Evolutionary conservation across 441 rosid species (phyloP).

Genomic region (Populus trichocarpa): DNA sequence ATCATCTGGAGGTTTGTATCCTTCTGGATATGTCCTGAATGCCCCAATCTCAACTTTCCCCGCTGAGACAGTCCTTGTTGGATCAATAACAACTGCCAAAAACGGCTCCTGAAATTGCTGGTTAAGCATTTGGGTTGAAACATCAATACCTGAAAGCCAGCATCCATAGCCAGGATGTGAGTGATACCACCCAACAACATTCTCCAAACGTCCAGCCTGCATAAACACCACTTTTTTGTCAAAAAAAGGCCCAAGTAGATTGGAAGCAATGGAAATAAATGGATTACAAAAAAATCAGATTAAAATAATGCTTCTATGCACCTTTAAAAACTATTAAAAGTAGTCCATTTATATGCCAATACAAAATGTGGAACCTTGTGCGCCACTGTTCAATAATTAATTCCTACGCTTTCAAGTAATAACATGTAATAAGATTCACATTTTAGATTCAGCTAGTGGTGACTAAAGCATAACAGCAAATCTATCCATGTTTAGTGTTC

Average conservation of each 20-base stretch:
- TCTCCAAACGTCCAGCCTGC: conserved; percentile 93
- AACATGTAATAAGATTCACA: too few relatives aligned
- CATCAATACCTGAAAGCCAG: conserved; percentile 99
- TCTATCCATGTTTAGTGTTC: not conserved
- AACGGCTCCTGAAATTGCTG: conserved; percentile 97
- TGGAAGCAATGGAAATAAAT: not conserved
- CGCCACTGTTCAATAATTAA: not conserved
- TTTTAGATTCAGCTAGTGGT: not conserved
- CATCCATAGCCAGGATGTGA: conserved; percentile 99
- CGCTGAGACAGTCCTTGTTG: conserved; percentile 97
- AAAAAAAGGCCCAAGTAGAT: not conserved
- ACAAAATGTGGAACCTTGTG: not conserved
- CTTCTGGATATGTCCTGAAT: conserved; percentile 93
- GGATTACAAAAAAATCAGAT: not conserved
- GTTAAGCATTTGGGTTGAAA: conserved; percentile 94
- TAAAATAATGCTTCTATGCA: not conserved
- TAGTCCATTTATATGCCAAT: not conserved
- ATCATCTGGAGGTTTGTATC: conserved; percentile 87
- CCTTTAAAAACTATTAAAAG: not conserved
- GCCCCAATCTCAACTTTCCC: conserved; percentile 99
- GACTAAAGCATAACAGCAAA: not conserved
- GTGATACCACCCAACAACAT: conserved; percentile 98
- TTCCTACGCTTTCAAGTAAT: not conserved
- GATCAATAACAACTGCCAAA: conserved; percentile 96
- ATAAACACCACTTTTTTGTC: conserved; percentile 3